phyloP scores from a whole-genome alignment of 2,329 filamentous ascomycete genomes.

The Fusarium sp. region DNA sequence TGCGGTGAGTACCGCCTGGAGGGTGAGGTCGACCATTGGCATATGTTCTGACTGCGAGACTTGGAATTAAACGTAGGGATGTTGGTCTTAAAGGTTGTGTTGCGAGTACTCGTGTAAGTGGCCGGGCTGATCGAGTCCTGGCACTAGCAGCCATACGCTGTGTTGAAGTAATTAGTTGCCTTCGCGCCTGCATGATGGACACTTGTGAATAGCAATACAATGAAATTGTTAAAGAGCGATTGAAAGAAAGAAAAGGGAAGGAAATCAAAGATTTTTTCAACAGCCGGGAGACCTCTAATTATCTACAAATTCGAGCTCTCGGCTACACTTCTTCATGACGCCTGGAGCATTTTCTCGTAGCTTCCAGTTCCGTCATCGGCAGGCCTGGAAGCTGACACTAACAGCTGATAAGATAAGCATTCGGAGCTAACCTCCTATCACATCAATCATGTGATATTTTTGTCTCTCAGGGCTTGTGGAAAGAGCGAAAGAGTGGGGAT shows the following conservation, averaged over 20 bases:
- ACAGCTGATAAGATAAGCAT: conserved; percentile 1
- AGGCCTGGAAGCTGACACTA: neutral
- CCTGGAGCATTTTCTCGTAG: conserved; percentile 55
- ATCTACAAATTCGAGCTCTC: conserved; percentile 35
- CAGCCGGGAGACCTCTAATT: conserved; percentile 30
- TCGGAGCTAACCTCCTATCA: conserved; percentile 39
- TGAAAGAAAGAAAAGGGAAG: conserved; percentile 3
- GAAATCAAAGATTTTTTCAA: conserved; percentile 16
- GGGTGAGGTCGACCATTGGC: conserved; percentile 83
- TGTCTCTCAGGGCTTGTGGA: conserved; percentile 35
- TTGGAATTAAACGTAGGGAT: conserved; percentile 53
- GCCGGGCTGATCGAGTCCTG: conserved; percentile 47
- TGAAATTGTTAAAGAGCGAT: conserved; percentile 1
- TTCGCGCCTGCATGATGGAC: conserved; percentile 56
- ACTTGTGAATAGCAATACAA: conserved; percentile 24
- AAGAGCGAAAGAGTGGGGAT: neutral
- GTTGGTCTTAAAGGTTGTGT: conserved; percentile 40
- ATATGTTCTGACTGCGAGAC: conserved; percentile 63
- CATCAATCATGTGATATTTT: conserved; percentile 52
- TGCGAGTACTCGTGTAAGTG: conserved; percentile 45
- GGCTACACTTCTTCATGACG: conserved; percentile 45
- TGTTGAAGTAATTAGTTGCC: conserved; percentile 54
- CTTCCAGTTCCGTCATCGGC: conserved; percentile 49
- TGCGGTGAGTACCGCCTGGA: conserved; percentile 91
- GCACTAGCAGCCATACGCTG: conserved; percentile 53